Evolutionary conservation across 2,329 filamentous ascomycete genomes (phyloP).

Genomic region (Ceratocystis smalleyi): DNA sequence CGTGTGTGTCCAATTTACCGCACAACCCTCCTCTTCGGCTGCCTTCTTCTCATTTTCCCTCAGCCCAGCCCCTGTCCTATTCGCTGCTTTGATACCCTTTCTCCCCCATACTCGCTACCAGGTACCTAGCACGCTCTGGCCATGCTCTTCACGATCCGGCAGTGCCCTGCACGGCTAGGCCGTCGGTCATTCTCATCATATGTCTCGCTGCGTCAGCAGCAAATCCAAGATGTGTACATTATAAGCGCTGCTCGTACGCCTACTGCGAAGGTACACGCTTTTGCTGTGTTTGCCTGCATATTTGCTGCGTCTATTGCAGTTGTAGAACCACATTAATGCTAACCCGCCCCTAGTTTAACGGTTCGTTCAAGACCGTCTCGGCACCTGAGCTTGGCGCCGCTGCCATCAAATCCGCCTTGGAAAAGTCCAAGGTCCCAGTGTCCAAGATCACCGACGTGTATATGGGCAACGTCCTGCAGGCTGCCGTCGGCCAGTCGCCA

Average conservation of each 20-base stretch:
- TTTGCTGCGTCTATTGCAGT: neutral
- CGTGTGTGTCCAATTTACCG: neutral
- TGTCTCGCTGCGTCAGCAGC: constrained; percentile 37
- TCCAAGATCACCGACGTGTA: constrained; percentile 82
- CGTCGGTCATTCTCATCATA: constrained; percentile 30
- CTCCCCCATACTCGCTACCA: neutral
- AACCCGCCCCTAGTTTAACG: constrained; percentile 59
- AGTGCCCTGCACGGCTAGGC: neutral
- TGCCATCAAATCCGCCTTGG: constrained; percentile 80
- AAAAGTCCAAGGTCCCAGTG: constrained; percentile 68
- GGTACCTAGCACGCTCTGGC: neutral
- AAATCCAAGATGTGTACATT: constrained; percentile 87
- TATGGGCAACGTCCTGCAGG: constrained; percentile 91
- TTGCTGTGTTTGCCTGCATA: neutral
- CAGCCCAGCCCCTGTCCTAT: neutral
- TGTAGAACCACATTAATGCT: neutral
- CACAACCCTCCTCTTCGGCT: neutral
- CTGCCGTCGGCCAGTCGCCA: constrained; percentile 70
- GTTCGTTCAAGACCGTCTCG: constrained; percentile 65
- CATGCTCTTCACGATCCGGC: neutral
- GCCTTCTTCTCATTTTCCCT: neutral
- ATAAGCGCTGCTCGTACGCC: constrained; percentile 80
- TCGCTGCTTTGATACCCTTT: neutral
- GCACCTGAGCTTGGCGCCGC: constrained; percentile 79
- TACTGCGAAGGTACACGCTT: constrained; percentile 54